Conservation (phyloP, 306 rosid genomes). For the Oemleria cerasiformis region DNA sequence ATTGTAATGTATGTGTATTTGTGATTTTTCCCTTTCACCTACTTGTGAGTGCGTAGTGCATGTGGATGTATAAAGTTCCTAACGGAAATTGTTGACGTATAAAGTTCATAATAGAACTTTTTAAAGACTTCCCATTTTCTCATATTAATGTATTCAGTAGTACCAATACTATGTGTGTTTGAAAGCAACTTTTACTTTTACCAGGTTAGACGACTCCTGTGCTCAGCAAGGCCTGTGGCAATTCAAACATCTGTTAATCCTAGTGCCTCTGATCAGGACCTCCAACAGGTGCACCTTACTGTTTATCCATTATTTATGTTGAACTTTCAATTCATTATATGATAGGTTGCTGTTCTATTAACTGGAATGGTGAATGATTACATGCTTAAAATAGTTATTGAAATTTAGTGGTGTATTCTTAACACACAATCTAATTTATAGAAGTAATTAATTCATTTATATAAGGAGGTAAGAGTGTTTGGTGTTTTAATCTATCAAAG, state of each 20-base stretch:
- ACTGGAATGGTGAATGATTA: conserved; percentile 4
- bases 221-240: conserved; percentile 96
- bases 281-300: conserved; percentile 75
- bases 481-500: not conserved
- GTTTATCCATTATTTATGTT: conserved; percentile 4
- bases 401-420: not conserved
- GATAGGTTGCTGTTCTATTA: conserved; percentile 21
- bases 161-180: conserved; percentile 1
- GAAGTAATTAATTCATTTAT: not conserved
- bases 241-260: conserved; percentile 88
- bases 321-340: not conserved
- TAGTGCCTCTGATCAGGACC: conserved; percentile 91
- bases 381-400: not conserved
- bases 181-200: conserved; percentile 24
- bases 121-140: not conserved
- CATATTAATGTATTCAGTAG: not conserved
- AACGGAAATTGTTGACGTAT: not conserved
- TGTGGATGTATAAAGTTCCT: not conserved
- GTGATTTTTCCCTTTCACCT: not conserved
- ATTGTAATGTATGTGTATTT: not conserved
- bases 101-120: not conserved
- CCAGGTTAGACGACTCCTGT: conserved; percentile 90
- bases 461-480: not conserved
- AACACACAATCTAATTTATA: not conserved
- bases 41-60: not conserved